These are phyloP conservation scores for Solanum arcanum DNA, from an alignment of 257 asterid species.

Conservation along the genomic window DNA sequence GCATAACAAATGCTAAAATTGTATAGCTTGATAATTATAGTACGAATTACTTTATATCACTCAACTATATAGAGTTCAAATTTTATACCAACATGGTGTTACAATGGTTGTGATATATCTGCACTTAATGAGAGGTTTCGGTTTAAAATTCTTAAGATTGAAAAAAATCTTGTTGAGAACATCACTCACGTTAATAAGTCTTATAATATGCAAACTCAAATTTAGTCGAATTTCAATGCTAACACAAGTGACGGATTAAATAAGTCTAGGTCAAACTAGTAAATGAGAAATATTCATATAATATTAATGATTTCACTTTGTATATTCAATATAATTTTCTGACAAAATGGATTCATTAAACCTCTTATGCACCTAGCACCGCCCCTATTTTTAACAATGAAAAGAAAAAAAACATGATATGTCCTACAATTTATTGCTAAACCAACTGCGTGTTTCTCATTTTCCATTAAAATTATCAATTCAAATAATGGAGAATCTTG, in stretches of 20 bases:
- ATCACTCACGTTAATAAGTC: not conserved
- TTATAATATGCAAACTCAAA: fast-evolving
- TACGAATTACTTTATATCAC: not conserved
- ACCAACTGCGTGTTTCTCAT: not conserved
- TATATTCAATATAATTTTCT: not conserved
- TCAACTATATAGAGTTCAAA: not conserved
- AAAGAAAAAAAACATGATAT: not conserved
- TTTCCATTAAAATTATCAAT: not conserved
- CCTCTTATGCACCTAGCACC: not conserved
- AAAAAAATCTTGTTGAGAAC: fast-evolving
- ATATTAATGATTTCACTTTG: no score
- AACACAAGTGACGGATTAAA: fast-evolving
- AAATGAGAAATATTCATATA: not conserved
- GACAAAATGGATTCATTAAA: fast-evolving
- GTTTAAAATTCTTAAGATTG: not conserved
- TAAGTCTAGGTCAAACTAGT: not conserved
- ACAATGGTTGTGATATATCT: fast-evolving
- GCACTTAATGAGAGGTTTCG: not conserved
- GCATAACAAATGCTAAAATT: not conserved
- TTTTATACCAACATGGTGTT: not conserved
- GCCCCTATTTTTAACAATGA: not conserved
- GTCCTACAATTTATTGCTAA: not conserved
- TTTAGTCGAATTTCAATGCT: fast-evolving
- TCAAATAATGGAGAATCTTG: not conserved
- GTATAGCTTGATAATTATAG: not conserved